These are phyloP conservation scores for Mimosa bimucronata DNA, from an alignment of 306 rosid genomes.

Conservation along the genomic window DNA sequence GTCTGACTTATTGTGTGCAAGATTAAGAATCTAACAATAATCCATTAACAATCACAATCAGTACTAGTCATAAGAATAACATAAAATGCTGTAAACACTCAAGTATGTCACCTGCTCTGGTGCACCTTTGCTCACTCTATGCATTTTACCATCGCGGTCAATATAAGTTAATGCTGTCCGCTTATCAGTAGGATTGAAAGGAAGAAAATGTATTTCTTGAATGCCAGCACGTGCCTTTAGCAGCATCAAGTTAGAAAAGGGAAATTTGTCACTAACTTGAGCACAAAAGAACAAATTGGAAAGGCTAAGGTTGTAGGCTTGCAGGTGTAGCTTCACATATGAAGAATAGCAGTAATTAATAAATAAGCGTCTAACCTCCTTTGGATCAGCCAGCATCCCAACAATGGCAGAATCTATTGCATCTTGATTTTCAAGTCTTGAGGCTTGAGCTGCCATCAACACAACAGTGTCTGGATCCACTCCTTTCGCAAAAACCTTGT, in stretches of 20 bases:
- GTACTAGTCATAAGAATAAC: constrained; percentile 13
- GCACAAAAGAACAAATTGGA: neutral
- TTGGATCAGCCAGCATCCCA: constrained; percentile 97
- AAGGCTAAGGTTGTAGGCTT: constrained; percentile 1
- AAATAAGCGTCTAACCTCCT: constrained; percentile 64
- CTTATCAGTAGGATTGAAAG: constrained; percentile 97
- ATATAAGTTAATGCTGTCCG: constrained; percentile 93
- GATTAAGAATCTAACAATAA: constrained; percentile 75
- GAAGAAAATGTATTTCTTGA: constrained; percentile 96
- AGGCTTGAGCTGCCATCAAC: constrained; percentile 97
- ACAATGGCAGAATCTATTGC: constrained; percentile 96
- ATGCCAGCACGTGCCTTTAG: constrained; percentile 90
- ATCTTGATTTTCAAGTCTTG: constrained; percentile 95
- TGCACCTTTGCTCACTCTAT: constrained; percentile 98
- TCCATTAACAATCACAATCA: constrained; percentile 30
- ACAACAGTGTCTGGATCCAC: constrained; percentile 90
- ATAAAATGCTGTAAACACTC: neutral
- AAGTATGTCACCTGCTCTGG: constrained; percentile 83
- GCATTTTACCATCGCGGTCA: constrained; percentile 88
- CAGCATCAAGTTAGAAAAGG: constrained; percentile 31
- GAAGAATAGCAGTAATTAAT: constrained; percentile 18
- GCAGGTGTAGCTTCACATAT: constrained; percentile 8
- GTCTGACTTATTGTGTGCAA: constrained; percentile 87
- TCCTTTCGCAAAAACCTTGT: constrained; percentile 89
- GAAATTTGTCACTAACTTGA: constrained; percentile 13